Conservation (phyloP, 2,329 filamentous ascomycete species). For the Pestalotiopsis sp. region DNA sequence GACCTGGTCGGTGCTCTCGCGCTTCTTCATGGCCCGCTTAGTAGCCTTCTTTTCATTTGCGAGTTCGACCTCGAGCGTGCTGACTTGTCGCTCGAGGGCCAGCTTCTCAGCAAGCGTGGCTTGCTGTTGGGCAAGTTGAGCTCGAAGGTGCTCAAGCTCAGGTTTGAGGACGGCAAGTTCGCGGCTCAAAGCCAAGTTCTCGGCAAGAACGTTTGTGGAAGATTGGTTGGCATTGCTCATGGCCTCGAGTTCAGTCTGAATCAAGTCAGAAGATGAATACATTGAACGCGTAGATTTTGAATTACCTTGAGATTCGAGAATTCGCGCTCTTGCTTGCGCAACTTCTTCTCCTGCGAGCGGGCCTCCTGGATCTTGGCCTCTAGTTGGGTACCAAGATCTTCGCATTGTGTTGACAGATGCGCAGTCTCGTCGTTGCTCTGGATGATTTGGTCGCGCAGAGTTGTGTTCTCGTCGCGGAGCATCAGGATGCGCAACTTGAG, state of each 20-base stretch:
- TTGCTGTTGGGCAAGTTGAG: constrained; percentile 61
- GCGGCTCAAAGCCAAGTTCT: constrained; percentile 53
- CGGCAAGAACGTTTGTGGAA: constrained; percentile 66
- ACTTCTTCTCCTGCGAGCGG: constrained; percentile 45
- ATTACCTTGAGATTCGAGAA: constrained; percentile 48
- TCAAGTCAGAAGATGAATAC: neutral
- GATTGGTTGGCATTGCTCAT: constrained; percentile 68
- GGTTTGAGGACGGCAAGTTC: constrained; percentile 55
- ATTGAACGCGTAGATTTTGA: neutral
- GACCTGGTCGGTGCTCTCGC: constrained; percentile 40
- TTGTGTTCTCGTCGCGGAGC: constrained; percentile 73
- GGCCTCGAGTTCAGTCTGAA: constrained; percentile 69
- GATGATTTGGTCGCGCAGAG: constrained; percentile 63
- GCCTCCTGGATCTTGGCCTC: constrained; percentile 41
- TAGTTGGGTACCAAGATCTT: constrained; percentile 42
- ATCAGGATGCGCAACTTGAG: constrained; percentile 68
- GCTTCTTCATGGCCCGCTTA: constrained; percentile 51
- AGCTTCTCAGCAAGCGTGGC: constrained; percentile 76
- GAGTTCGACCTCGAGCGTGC: constrained; percentile 75
- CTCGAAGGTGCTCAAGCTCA: constrained; percentile 56
- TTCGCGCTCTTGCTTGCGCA: constrained; percentile 50
- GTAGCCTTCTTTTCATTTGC: constrained; percentile 77
- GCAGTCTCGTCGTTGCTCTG: constrained; percentile 27
- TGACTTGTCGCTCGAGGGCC: constrained; percentile 75
- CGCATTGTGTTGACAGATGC: constrained; percentile 37